Percentiles rank a stretch among this genome's conserved stretches.
Conservation (phyloP, 2,329 filamentous ascomycete species). For the Furcasterigmium sp. region DNA sequence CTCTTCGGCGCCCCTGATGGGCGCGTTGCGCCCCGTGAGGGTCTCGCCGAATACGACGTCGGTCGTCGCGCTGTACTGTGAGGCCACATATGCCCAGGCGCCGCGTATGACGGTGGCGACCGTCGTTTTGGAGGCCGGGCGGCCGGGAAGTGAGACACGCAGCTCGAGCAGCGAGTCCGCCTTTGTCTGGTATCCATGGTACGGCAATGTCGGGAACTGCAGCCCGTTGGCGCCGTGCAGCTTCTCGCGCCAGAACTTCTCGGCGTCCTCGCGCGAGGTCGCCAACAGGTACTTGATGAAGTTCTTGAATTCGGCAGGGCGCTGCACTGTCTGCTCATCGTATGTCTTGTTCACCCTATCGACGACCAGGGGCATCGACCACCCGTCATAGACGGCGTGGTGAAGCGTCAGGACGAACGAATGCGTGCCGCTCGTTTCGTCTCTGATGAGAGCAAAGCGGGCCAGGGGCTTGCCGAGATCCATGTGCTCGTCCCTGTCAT, state of each 20-base stretch:
- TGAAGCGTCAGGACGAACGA: constrained; percentile 51
- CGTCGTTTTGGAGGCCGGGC: constrained; percentile 35
- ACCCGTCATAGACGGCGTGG: constrained; percentile 52
- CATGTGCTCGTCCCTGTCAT: constrained; percentile 33
- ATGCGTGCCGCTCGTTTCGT: constrained; percentile 21
- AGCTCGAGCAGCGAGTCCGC: constrained; percentile 49
- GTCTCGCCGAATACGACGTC: constrained; percentile 57
- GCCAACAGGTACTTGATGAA: constrained; percentile 42
- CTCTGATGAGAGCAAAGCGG: constrained; percentile 36
- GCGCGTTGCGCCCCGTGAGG: constrained; percentile 49
- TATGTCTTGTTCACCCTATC: constrained; percentile 42
- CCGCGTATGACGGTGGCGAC: constrained; percentile 52
- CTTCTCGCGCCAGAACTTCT: constrained; percentile 40
- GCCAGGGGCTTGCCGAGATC: constrained; percentile 40
- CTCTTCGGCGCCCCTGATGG: constrained; percentile 41
- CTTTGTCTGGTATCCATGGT: constrained; percentile 39
- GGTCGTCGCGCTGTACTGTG: constrained; percentile 43
- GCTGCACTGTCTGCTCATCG: constrained; percentile 22
- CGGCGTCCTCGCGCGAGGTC: constrained; percentile 32
- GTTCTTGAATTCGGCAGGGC: constrained; percentile 38
- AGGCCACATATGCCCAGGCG: constrained; percentile 52
- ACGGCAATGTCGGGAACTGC: constrained; percentile 44
- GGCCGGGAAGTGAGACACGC: constrained; percentile 34
- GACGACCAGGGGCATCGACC: constrained; percentile 46
- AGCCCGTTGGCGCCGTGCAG: constrained; percentile 36